phyloP scores from a whole-genome alignment of 768 basidiomycete genomes.

The Daedaleopsis nitida region DNA sequence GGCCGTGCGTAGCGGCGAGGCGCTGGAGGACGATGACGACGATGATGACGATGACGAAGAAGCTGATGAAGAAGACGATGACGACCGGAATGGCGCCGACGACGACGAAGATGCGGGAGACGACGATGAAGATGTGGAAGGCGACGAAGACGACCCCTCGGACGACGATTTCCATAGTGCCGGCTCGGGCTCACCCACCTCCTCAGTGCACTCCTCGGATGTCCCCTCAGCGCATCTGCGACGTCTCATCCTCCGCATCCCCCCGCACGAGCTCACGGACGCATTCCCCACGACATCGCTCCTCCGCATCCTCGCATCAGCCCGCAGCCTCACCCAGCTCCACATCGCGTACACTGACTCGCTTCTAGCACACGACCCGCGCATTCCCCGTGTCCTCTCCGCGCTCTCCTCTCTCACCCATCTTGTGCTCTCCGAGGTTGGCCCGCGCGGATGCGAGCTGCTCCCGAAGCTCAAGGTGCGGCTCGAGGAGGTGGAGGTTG shows the following conservation, averaged over 20 bases:
- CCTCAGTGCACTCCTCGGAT: background rate
- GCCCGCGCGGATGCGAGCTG: conserved; percentile 7
- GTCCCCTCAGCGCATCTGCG: background rate
- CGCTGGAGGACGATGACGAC: background rate
- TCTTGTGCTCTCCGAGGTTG: conserved; percentile 1
- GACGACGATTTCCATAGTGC: background rate
- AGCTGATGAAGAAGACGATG: background rate
- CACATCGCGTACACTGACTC: conserved; percentile 5
- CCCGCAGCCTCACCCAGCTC: conserved; percentile 10
- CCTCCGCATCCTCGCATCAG: background rate
- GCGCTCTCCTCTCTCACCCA: conserved; percentile 1
- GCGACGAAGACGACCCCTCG: background rate
- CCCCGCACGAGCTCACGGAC: conserved; percentile 4
- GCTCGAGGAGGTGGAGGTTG: conserved; percentile 7
- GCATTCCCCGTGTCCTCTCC: background rate
- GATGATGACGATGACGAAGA: background rate
- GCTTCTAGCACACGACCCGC: conserved; percentile 7
- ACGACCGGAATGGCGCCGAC: background rate
- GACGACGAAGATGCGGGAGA: background rate
- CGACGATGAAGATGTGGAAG: background rate
- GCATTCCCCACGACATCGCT: conserved; percentile 5
- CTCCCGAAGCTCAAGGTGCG: background rate
- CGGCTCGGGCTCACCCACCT: conserved; percentile 1
- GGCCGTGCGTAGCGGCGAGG: background rate
- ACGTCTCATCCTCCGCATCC: conserved; percentile 5